Conservation (phyloP, 2,329 filamentous ascomycete genomes). For the Monilinia aucupariae region DNA sequence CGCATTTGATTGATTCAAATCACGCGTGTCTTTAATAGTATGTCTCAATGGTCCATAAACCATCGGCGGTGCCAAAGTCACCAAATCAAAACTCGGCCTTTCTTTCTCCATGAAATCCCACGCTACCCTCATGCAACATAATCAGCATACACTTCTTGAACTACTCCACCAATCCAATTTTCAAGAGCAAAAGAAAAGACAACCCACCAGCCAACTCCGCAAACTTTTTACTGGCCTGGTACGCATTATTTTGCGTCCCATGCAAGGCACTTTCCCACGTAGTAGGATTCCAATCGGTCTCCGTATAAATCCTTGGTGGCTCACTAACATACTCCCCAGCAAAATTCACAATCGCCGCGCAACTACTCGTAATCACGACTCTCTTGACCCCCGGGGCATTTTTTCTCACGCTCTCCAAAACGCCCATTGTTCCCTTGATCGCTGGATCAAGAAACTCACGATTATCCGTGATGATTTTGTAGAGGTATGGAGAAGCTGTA, state of each 20-base stretch:
- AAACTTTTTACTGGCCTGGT: conserved; percentile 56
- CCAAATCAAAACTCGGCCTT: conserved; percentile 50
- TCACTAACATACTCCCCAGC: conserved; percentile 10
- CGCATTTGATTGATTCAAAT: conserved; percentile 66
- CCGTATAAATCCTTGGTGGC: conserved; percentile 38
- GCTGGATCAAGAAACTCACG: conserved; percentile 47
- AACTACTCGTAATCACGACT: conserved; percentile 52
- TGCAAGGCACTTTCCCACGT: conserved; percentile 40
- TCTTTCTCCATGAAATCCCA: conserved; percentile 55
- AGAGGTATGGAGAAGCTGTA: conserved; percentile 54
- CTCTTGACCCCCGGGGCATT: conserved; percentile 57
- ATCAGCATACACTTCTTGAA: too few species aligned
- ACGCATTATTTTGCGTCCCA: conserved; percentile 38
- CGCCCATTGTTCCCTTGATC: conserved; percentile 57
- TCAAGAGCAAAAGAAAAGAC: not conserved
- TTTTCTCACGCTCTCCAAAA: conserved; percentile 64
- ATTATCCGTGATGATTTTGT: conserved; percentile 31
- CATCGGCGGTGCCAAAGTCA: conserved; percentile 55
- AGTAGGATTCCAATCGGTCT: conserved; percentile 50
- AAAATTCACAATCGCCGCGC: conserved; percentile 32
- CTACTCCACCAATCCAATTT: not conserved
- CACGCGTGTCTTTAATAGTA: conserved; percentile 53
- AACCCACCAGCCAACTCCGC: conserved; percentile 49
- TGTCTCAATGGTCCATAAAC: conserved; percentile 58
- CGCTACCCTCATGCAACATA: conserved; percentile 34